A percentile compares a stretch with the other conserved stretches of the same genome.
Evolutionary conservation across 441 rosid species (phyloP).

Genomic region (Gossypium davidsonii): DNA sequence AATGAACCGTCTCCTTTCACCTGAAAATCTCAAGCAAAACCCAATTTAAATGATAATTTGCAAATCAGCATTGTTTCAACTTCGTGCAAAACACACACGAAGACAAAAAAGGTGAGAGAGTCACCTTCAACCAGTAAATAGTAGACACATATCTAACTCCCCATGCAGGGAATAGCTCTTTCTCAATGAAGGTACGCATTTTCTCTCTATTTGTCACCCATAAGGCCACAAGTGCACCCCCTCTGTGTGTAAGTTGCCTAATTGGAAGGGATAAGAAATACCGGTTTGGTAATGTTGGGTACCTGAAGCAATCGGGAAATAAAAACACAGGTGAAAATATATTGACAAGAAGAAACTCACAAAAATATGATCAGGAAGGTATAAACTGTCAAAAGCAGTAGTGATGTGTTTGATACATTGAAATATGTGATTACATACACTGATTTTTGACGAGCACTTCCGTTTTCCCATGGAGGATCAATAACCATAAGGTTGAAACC

Average conservation of each 20-base stretch:
- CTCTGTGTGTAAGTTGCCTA: conserved; percentile 55
- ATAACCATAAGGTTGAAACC: conserved; percentile 70
- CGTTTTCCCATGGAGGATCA: conserved; percentile 97
- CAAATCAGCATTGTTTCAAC: conserved; percentile 12
- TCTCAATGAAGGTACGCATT: conserved; percentile 56
- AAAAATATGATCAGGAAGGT: background rate
- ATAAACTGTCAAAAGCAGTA: background rate
- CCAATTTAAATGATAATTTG: conserved; percentile 5
- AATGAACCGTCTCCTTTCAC: conserved; percentile 75
- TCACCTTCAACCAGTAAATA: conserved; percentile 80
- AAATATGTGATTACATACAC: conserved; percentile 30
- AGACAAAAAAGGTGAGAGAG: background rate
- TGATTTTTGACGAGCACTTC: conserved; percentile 76
- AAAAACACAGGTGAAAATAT: background rate
- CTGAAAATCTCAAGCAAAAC: conserved; percentile 29
- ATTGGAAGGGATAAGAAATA: conserved; percentile 79
- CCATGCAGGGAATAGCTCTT: conserved; percentile 78
- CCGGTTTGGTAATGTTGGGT: conserved; percentile 74
- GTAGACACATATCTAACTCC: conserved; percentile 53
- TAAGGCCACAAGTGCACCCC: conserved; percentile 79
- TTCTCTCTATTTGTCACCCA: conserved; percentile 95
- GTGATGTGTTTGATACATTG: background rate
- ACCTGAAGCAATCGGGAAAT: conserved; percentile 38
- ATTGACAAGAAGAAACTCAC: background rate
- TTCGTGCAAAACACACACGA: conserved; percentile 7